phyloP scores from a whole-genome alignment of 1,139 yeast genomes.

The Dujonia santamariae region DNA sequence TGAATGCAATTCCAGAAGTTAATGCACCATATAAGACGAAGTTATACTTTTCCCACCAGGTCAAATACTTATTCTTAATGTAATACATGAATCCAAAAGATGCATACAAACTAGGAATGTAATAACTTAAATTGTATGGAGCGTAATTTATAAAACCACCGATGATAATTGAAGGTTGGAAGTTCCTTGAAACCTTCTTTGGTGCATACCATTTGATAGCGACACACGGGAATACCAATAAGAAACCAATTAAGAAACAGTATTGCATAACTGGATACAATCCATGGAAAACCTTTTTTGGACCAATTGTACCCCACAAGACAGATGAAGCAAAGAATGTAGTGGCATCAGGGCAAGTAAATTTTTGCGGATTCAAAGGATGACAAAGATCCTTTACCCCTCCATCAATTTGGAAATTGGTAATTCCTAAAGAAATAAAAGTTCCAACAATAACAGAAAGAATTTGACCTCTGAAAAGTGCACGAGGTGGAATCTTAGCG shows the following conservation, averaged over 20 bases:
- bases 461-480: conserved; percentile 58
- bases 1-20: conserved; percentile 51
- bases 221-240: conserved; percentile 41
- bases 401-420: conserved; percentile 46
- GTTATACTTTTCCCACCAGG: conserved; percentile 51
- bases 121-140: conserved; percentile 52
- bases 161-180: conserved; percentile 41
- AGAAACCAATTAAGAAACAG: conserved; percentile 53
- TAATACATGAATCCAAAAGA: conserved; percentile 45
- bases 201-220: conserved; percentile 37
- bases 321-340: conserved; percentile 53
- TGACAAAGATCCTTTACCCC: conserved; percentile 40
- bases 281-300: conserved; percentile 50
- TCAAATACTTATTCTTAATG: conserved; percentile 37
- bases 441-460: conserved; percentile 39
- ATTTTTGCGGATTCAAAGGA: conserved; percentile 31
- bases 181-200: conserved; percentile 23
- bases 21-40: conserved; percentile 23
- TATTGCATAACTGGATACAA: conserved; percentile 47
- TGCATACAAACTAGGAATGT: conserved; percentile 39
- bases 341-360: conserved; percentile 48
- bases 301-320: conserved; percentile 63
- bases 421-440: conserved; percentile 51
- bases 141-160: conserved; percentile 39
- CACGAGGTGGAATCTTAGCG: conserved; percentile 56